Conservation (phyloP, 345 rosid species). For the Orychophragmus violaceus region DNA sequence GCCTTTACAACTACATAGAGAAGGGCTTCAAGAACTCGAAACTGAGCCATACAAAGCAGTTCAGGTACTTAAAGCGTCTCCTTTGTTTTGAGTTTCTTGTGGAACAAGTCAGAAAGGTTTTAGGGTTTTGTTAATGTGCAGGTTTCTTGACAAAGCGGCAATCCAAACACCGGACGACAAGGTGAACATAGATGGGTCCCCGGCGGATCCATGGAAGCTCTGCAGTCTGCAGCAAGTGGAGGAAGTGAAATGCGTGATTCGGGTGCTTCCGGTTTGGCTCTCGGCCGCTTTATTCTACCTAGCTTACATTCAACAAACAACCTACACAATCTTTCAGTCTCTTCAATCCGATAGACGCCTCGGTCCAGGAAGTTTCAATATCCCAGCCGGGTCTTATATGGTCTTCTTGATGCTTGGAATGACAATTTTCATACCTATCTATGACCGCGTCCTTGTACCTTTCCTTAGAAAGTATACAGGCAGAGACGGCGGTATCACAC, state of each 20-base stretch:
- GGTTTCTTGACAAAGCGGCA: conserved; percentile 61
- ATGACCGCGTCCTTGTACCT: conserved; percentile 45
- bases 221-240: conserved; percentile 65
- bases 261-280: conserved; percentile 61
- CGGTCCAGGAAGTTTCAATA: conserved; percentile 32
- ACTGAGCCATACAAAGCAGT: conserved; percentile 29
- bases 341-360: conserved; percentile 45
- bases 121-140: conserved; percentile 14
- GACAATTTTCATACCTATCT: conserved; percentile 48
- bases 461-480: conserved; percentile 35
- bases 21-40: conserved; percentile 28
- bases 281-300: conserved; percentile 38
- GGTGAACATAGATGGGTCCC: conserved; percentile 42
- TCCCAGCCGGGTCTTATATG: conserved; percentile 47
- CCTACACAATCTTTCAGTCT: conserved; percentile 54
- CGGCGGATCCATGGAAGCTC: conserved; percentile 50
- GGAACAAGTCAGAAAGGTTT: not conserved
- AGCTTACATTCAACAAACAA: conserved; percentile 43
- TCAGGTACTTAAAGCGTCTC: conserved; percentile 10
- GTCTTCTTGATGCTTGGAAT: conserved; percentile 51
- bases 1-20: conserved; percentile 15
- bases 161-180: conserved; percentile 35
- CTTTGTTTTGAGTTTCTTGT: not conserved
- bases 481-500: conserved; percentile 40
- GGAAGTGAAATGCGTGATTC: conserved; percentile 51